Percentiles rank a stretch among this genome's conserved stretches.
Evolutionary conservation across 78 protist genomes (phyloP).

Genomic region (Creolimax fragrantissima): DNA sequence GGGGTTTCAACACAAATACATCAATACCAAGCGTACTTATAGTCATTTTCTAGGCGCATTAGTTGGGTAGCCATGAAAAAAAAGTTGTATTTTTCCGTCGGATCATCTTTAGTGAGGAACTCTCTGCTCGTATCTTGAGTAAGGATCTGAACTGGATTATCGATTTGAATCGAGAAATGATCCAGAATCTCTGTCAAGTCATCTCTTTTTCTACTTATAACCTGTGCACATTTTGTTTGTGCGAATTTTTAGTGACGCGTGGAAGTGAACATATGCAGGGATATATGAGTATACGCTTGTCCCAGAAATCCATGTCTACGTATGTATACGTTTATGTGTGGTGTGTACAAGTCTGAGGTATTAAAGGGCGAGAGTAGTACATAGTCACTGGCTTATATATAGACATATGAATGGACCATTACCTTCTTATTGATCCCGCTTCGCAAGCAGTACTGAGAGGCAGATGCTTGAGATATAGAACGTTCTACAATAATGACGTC

Average conservation of each 20-base stretch:
- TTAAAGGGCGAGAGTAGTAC: too few species aligned
- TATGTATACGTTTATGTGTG: too few species aligned
- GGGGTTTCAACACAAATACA: too few species aligned
- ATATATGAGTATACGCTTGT: too few species aligned
- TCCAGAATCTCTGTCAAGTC: slow-evolving; percentile 1
- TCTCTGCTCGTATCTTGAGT: background rate
- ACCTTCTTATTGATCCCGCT: too few species aligned
- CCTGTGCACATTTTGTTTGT: too few species aligned
- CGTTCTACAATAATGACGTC: slow-evolving; percentile 14
- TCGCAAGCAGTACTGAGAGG: background rate
- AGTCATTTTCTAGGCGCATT: background rate
- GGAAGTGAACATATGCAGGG: too few species aligned
- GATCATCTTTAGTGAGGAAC: background rate
- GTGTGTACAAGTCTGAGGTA: too few species aligned
- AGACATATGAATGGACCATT: too few species aligned
- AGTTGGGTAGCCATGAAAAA: background rate
- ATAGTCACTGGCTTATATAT: too few species aligned
- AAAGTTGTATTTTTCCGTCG: background rate
- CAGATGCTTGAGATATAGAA: background rate
- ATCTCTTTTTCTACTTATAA: background rate
- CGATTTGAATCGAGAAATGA: background rate
- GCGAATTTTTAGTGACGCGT: too few species aligned
- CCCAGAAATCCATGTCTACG: too few species aligned
- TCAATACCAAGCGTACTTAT: background rate
- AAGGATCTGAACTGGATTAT: background rate